These are phyloP conservation scores for Crepidotus variabilis DNA, from an alignment of 768 basidiomycete species.

Conservation along the genomic window DNA sequence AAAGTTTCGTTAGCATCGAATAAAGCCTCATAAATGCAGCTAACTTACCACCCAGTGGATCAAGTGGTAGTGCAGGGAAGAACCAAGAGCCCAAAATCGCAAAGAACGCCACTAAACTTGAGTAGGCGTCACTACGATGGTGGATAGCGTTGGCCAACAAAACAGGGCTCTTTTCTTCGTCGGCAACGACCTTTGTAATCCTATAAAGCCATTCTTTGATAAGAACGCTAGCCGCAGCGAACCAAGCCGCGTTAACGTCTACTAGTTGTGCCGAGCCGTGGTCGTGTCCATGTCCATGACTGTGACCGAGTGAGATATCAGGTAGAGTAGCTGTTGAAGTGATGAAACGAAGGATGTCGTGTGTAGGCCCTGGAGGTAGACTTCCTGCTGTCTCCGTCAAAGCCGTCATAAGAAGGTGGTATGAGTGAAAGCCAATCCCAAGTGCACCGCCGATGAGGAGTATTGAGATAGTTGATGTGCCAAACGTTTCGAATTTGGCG, in stretches of 20 bases:
- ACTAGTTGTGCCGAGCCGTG: constrained; percentile 39
- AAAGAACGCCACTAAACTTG: constrained; percentile 84
- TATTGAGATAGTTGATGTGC: constrained; percentile 86
- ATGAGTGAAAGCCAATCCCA: constrained; percentile 89
- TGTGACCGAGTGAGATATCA: constrained; percentile 17
- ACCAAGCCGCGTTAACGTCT: constrained; percentile 97
- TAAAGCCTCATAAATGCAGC: background rate
- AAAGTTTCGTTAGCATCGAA: background rate
- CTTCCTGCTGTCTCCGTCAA: constrained; percentile 63
- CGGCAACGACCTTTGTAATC: constrained; percentile 83
- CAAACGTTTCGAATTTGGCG: constrained; percentile 93
- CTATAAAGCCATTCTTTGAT: constrained; percentile 94
- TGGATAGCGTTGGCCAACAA: constrained; percentile 95
- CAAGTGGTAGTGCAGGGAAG: constrained; percentile 83
- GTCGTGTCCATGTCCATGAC: constrained; percentile 46
- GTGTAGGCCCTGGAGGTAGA: constrained; percentile 60
- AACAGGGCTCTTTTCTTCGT: constrained; percentile 88
- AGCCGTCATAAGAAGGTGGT: constrained; percentile 73
- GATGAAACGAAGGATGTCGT: constrained; percentile 57
- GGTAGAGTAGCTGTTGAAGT: constrained; percentile 55
- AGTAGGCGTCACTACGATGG: constrained; percentile 96
- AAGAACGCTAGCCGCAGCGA: constrained; percentile 76
- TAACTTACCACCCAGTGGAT: constrained; percentile 84
- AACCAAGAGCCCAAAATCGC: constrained; percentile 90
- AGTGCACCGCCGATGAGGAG: constrained; percentile 82